Base-by-base conservation (phyloP, 148 eudicot genomes). In the Fagopyrum homotropicum region DNA sequence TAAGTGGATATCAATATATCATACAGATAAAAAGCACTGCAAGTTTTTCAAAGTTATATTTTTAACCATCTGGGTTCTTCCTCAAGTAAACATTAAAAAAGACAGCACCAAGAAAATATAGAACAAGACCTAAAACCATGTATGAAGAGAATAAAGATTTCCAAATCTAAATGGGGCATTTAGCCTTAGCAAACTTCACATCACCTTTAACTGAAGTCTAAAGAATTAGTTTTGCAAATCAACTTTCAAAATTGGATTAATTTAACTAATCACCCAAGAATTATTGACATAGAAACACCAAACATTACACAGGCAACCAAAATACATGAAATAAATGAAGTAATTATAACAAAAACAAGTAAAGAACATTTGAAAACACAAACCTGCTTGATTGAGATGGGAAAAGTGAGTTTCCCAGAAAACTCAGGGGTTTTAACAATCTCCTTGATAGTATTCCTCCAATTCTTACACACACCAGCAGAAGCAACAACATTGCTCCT, bases 371-470 rank as follows among this genome's bases (percentile, higher is more conserved):
- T 45, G 0, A 7, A 16, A 46, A 19, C n/a, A 72, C 54, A 72
- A 8, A 89, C 92, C 92, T 89, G 92, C 80, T 89, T 89, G 50
- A 89, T 64, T 0, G 90, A 85, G 47, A 87, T 82, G 3, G 92
- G 92, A 74, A 89, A 89, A 6, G 92, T 89, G 43, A 89, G 75
- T 52, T 77, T 82, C 35, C 88, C 92, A 57, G 83, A 73, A 4
- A 83, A 66, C 77, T 86, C 90, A 43, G 86, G 92, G 7, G 78
- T 73, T 76, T 77, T 78, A 15, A 89, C 90, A 76, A 89, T 76
- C 80, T 87, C 92, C 79, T 81, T 83, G 76, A 82, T 82, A 40
- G 84, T 79, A 57, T 83, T 84, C 73, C 90, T 87, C 93, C 93
- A 89, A 68, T 77, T 84, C 72, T 75, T 73, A 75, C 90, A 89